Base-by-base conservation (phyloP, 495 filamentous ascomycete species). In the Podospora anserina region DNA sequence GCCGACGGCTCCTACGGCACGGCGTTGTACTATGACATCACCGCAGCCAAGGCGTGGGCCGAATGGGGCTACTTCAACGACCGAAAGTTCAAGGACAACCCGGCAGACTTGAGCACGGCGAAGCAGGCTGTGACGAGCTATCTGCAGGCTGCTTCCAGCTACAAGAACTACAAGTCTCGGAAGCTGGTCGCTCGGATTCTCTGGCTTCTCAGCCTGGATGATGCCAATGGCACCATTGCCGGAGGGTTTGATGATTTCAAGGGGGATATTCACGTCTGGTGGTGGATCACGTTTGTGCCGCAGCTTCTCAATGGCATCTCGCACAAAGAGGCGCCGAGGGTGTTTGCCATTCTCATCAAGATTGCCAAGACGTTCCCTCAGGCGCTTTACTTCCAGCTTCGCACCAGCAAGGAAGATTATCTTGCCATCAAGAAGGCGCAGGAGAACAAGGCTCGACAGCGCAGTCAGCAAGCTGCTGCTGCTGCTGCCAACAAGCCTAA, bases 41-140 rank as follows among this genome's bases (percentile, higher is more conserved):
- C 91, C 69, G 87, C 97, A 34, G 90, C 95, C 0, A 99, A 99
- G 78, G 96, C 96, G 5, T 99, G 96, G 96, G 94, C 95, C 66
- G 96, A 98, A 79, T 99, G 96, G 96, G 96, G 94, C 59, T 92
- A 94, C 73, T 99, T 97, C 82, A 97, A 95, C 76, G 96, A 99
- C 76, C 88, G 90, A 64, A 89, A 93, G 49, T 99, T 97, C 83
- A 98, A 97, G 79, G 89, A 90, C 64, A 89, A 96, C 68, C 90
- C 93, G 0, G 81, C 84, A 2, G 90, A 97, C 71, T 85, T 94
- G 66, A 87, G 87, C 57, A 85, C 91, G 66, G 96, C 94, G 2
- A 91, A 89, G 68, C 94, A 94, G 79, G 95, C 96, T 0, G 86
- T 98, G 19, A 97, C 93, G 69, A 97, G 94, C 73, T 99, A 98